Evolutionary conservation across 1,284 basidiomycete species (phyloP), one percentile per base, ranked within the genome.

Genomic region (Heterobasidion annosum): DNA sequence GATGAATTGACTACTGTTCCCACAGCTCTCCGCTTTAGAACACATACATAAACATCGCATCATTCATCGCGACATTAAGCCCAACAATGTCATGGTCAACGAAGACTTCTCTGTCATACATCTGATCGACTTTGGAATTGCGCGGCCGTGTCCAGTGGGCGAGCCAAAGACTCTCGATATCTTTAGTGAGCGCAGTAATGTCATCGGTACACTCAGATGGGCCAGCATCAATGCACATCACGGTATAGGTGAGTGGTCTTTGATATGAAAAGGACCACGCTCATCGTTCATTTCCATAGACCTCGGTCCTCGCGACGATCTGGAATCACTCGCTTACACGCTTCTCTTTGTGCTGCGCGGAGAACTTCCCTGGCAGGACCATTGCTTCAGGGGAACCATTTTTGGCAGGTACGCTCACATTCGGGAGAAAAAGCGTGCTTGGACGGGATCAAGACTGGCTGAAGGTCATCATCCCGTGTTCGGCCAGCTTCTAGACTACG

Each of bases 321-420:
- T 78, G 63, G 76, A 77, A 64, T 76, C 75, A 19, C 67, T 78
- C 43, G 77, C 73, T 51, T 78, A 78, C 64, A 74, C 76, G 7
- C 68, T 77, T 61, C 75, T 78, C 69, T 77, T 76, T 67, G 76
- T 78, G 68, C 70, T 77, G 52, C 72, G 75, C 51, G 76, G 76
- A 46, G 69, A 71, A 58, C 69, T 78, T n/a, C 76, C 77, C 10
- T 78, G 76, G 76, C 25, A 25, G 25, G 25, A 25, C 3, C 25
- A 25, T 25, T 25, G 25, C 25, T 25, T 25, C 25, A 25, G 25
- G 4, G 25, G 25, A 5, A 25, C 25, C 3, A 25, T 25, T 4
- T 25, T 42, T 33, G 6, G n/a, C 19, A 25, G 18, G 33, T 9
- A 18, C 16, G 33, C 32, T 15, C 49, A 40, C 16, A 34, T 50